A percentile compares a stretch with the other conserved stretches of the same genome.
phyloP scores from a whole-genome alignment of 768 basidiomycete species.

The Collybiopsis confluens region DNA sequence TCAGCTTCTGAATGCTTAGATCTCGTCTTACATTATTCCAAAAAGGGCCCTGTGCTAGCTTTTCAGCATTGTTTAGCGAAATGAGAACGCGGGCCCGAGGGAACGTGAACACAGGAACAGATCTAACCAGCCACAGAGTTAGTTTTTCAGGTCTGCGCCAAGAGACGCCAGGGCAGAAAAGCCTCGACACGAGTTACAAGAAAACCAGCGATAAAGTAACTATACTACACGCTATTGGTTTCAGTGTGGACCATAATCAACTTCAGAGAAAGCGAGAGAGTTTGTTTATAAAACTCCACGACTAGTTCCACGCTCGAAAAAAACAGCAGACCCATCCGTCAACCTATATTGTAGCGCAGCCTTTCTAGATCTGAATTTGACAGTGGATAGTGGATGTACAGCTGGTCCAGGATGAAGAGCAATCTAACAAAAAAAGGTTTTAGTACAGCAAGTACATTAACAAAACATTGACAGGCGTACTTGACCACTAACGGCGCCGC shows the following conservation, averaged over 20 bases:
- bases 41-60: no score
- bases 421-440: conserved; percentile 35
- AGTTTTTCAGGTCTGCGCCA: no score
- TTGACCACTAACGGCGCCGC: conserved; percentile 77
- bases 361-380: conserved; percentile 45
- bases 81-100: no score
- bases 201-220: no score
- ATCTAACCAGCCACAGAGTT: no score
- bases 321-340: conserved; percentile 58
- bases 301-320: conserved; percentile 72
- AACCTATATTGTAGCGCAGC: conserved; percentile 68
- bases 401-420: conserved; percentile 57
- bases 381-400: conserved; percentile 21
- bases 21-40: no score
- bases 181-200: no score
- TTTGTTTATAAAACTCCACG: conserved; percentile 49
- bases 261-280: conserved; percentile 2
- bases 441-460: neutral
- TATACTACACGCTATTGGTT: no score
- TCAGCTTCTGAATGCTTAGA: no score
- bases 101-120: no score
- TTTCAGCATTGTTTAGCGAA: no score
- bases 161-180: no score
- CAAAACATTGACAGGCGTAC: conserved; percentile 30
- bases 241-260: conserved; percentile 29